Evolutionary conservation across 2,329 filamentous ascomycete species (phyloP).

Genomic region (Neofusicoccum sp.): DNA sequence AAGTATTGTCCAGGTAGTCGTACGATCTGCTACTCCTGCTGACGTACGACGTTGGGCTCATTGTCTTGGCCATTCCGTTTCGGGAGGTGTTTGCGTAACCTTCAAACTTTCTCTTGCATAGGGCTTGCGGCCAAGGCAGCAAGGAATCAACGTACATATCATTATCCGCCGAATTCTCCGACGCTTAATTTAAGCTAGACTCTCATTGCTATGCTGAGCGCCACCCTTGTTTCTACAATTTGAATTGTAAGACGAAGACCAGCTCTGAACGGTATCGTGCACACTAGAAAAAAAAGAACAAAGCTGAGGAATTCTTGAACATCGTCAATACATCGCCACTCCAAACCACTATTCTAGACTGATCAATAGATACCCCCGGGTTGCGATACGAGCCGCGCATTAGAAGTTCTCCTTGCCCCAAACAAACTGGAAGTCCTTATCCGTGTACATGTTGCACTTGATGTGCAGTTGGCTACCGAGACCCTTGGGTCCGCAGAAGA

Average conservation of each 20-base stretch:
- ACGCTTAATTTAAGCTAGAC: background rate
- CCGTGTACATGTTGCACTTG: constrained; percentile 85
- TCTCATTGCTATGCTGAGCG: background rate
- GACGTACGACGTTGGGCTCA: background rate
- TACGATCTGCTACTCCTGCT: constrained; percentile 8
- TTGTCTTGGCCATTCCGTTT: background rate
- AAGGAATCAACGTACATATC: background rate
- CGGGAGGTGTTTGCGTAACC: background rate
- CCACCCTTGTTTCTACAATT: background rate
- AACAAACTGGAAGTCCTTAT: constrained; percentile 69
- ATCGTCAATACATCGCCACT: background rate
- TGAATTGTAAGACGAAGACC: background rate
- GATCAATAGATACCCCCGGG: background rate
- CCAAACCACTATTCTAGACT: background rate
- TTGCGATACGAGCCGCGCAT: background rate
- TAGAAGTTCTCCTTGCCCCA: constrained; percentile 72
- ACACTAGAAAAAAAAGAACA: background rate
- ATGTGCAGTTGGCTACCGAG: constrained; percentile 74
- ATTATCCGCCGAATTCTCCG: too few relatives aligned
- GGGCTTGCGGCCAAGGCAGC: background rate
- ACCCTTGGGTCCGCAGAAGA: constrained; percentile 83
- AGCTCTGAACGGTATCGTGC: background rate
- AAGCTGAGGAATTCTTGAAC: background rate
- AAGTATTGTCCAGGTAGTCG: background rate
- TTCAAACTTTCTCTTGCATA: background rate